Evolutionary conservation across 306 rosid species (phyloP), one percentile per base, ranked within the genome.

Genomic region (Castanea crenata): DNA sequence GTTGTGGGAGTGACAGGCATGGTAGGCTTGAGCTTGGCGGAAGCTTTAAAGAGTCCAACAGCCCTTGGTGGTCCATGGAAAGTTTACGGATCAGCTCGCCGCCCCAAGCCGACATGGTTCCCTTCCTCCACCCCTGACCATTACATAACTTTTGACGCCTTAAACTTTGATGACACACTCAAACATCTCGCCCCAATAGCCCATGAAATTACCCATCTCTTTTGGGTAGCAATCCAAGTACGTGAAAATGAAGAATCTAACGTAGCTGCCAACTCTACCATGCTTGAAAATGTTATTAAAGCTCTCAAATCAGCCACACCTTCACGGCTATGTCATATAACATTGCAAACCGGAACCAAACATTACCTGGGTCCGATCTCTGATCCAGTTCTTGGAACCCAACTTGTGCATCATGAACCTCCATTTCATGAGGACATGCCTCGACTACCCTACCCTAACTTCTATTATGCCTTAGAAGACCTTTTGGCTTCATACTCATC

Each of bases 361-460:
- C 83, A 83, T 49, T 88, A 85, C 81, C 81, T 85, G 87, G 87
- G 89, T 25, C 91, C 89, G 4, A 62, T 85, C 21, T 0, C 5
- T 3, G 87, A 85, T 27, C 86, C 79, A 2, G 0, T 5, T 11
- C 80, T 49, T 49, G 16, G 15, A 12, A 38, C 46, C 46, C 46
- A 7, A 38, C 46, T 38, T 38, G 46, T 38, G 46, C 46, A 7
- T 38, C 46, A 38, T 7, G 11, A 38, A 38, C 46, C 46, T 38
- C 46, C 46, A 38, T 38, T 38, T 38, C 46, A 38, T 7, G 46
- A 38, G 46, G 46, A 38, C 46, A 38, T 38, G 46, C 46, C 46
- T 38, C 46, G 46, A 38, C 46, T 38, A 38, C 46, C 46, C 46
- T 38, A 38, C 46, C 46, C 46, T 2, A 38, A 38, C 46, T 38